Conservation (phyloP, 352 stramenopile species). For the Globisporangium paroecandrum region DNA sequence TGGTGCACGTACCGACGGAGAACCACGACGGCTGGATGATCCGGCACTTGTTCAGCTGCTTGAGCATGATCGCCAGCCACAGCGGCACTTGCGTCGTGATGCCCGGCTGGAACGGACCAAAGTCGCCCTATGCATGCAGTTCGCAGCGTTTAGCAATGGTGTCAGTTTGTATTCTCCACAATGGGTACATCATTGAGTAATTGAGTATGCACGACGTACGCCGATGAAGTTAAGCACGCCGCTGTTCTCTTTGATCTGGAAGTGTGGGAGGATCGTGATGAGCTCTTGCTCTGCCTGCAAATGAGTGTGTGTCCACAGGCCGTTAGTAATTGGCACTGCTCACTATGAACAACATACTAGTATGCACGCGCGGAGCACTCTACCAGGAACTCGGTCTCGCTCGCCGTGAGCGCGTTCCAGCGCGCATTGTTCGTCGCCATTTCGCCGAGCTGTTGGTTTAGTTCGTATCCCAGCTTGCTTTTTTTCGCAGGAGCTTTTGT, state of each 20-base stretch:
- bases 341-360: too few species aligned
- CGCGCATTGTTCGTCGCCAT: conserved; percentile 16
- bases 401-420: conserved; percentile 36
- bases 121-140: conserved; percentile 51
- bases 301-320: background rate
- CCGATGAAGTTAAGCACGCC: conserved; percentile 80
- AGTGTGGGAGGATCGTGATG: conserved; percentile 83
- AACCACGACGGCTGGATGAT: conserved; percentile 83
- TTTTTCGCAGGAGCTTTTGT: background rate
- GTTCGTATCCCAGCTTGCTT: background rate
- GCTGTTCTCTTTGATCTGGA: conserved; percentile 74
- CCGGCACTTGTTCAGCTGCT: conserved; percentile 85
- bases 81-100: conserved; percentile 82
- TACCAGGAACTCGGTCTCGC: conserved; percentile 82
- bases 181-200: too few species aligned
- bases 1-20: conserved; percentile 47
- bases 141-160: background rate
- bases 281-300: conserved; percentile 82
- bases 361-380: background rate
- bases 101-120: conserved; percentile 84
- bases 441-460: background rate
- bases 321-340: background rate
- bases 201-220: conserved; percentile 21
- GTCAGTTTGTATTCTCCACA: too few species aligned
- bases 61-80: conserved; percentile 89